Evolutionary conservation across 306 rosid genomes (phyloP).

Genomic region (Quillaja saponaria): DNA sequence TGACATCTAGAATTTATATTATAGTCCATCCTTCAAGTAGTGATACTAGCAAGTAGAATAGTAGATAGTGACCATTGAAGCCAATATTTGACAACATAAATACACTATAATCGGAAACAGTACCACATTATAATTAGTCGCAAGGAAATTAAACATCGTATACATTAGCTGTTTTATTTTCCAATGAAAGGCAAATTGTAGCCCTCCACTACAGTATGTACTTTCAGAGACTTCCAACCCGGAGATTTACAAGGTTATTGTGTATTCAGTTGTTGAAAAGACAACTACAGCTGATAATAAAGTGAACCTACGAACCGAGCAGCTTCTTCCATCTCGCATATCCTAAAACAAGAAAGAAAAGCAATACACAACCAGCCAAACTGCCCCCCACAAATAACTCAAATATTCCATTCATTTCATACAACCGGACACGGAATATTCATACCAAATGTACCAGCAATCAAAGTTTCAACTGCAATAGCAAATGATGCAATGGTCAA

Average conservation of each 20-base stretch:
- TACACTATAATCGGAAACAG: too few species aligned
- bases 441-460: slow-evolving; percentile 83
- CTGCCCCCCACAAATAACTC: slow-evolving; percentile 46
- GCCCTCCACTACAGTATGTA: slow-evolving; percentile 1
- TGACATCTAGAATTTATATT: too few species aligned
- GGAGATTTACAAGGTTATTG: neutral
- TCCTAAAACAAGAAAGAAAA: slow-evolving; percentile 69
- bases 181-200: neutral
- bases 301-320: slow-evolving; percentile 62
- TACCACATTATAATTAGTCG: neutral
- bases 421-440: slow-evolving; percentile 68
- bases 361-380: slow-evolving; percentile 42
- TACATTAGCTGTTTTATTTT: too few species aligned
- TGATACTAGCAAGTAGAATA: too few species aligned
- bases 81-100: too few species aligned
- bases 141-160: too few species aligned
- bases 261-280: slow-evolving; percentile 3
- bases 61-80: too few species aligned
- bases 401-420: slow-evolving; percentile 36
- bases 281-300: neutral
- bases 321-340: slow-evolving; percentile 94
- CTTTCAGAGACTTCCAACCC: slow-evolving; percentile 14
- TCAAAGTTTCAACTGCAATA: slow-evolving; percentile 65
- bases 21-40: too few species aligned
- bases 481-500: slow-evolving; percentile 92